Percentiles rank a stretch among this genome's conserved stretches.
Evolutionary conservation across 2,329 filamentous ascomycete genomes (phyloP).

Genomic region (Phialophora tarda): DNA sequence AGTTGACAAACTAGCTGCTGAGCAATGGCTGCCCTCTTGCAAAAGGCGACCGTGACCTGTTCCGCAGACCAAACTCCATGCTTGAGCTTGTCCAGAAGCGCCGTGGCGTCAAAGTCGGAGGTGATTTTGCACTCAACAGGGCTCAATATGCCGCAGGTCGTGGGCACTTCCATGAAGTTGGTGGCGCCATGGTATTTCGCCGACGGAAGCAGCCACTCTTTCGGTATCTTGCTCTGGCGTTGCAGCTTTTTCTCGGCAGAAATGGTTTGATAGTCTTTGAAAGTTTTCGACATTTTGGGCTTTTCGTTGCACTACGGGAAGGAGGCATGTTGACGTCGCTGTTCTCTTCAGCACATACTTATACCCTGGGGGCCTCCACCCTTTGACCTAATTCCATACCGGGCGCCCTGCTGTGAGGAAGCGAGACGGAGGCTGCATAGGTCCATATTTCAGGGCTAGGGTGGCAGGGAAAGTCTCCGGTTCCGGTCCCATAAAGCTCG

Average conservation of each 20-base stretch:
- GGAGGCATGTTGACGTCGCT: neutral
- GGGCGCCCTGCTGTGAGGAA: too few species aligned
- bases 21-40: conserved; percentile 48
- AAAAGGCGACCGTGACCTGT: conserved; percentile 51
- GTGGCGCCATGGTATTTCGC: conserved; percentile 24
- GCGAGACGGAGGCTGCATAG: too few species aligned
- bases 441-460: neutral
- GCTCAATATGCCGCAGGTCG: conserved; percentile 53
- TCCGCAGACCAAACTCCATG: conserved; percentile 27
- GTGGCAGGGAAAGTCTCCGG: conserved; percentile 11
- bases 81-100: conserved; percentile 46
- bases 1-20: conserved; percentile 58
- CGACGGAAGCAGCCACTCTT: conserved; percentile 41
- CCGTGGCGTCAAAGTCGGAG: conserved; percentile 52
- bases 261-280: conserved; percentile 19
- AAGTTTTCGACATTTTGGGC: conserved; percentile 8
- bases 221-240: conserved; percentile 35
- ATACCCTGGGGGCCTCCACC: conserved; percentile 4
- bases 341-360: conserved; percentile 10
- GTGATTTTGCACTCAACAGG: conserved; percentile 55
- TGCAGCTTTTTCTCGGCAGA: conserved; percentile 28
- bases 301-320: neutral
- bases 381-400: too few species aligned
- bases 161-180: conserved; percentile 46
- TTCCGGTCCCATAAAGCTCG: conserved; percentile 15